phyloP scores from a whole-genome alignment of 148 eudicot genomes.

The Persicaria tinctoria region DNA sequence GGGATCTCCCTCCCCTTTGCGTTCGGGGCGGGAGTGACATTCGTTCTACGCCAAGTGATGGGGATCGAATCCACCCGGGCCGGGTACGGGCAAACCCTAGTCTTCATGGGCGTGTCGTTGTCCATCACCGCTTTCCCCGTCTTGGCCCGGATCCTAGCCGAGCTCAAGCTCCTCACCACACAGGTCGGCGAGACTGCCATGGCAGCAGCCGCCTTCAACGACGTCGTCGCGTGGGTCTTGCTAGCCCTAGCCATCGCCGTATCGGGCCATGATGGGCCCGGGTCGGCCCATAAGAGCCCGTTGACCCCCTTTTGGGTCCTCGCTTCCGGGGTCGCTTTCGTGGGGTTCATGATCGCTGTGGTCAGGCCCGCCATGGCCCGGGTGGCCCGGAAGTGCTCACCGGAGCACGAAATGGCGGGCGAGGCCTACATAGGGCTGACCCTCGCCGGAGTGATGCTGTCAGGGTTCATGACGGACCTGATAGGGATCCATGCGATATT shows the following conservation, averaged over 20 bases:
- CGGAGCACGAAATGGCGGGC: slow-evolving; percentile 22
- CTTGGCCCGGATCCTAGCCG: slow-evolving; percentile 38
- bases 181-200: slow-evolving; percentile 39
- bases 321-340: slow-evolving; percentile 30
- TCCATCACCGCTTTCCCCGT: slow-evolving; percentile 52
- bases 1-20: slow-evolving; percentile 42
- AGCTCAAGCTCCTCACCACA: slow-evolving; percentile 45
- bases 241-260: slow-evolving; percentile 36
- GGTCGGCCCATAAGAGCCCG: slow-evolving; percentile 12
- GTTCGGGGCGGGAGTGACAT: slow-evolving; percentile 23
- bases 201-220: slow-evolving; percentile 44
- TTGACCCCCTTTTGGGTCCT: slow-evolving; percentile 28
- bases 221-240: slow-evolving; percentile 38
- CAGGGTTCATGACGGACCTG: slow-evolving; percentile 39
- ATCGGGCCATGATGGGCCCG: slow-evolving; percentile 16
- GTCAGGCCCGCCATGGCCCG: slow-evolving; percentile 20
- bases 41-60: slow-evolving; percentile 17
- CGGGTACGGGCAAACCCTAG: slow-evolving; percentile 20
- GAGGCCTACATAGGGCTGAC: slow-evolving; percentile 32
- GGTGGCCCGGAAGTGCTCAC: slow-evolving; percentile 17
- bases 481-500: slow-evolving; percentile 53
- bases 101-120: slow-evolving; percentile 45
- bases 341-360: slow-evolving; percentile 11
- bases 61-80: slow-evolving; percentile 12
- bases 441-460: slow-evolving; percentile 28